Base-by-base conservation (phyloP, 2,329 filamentous ascomycete species). In the Gyromitra esculenta region DNA sequence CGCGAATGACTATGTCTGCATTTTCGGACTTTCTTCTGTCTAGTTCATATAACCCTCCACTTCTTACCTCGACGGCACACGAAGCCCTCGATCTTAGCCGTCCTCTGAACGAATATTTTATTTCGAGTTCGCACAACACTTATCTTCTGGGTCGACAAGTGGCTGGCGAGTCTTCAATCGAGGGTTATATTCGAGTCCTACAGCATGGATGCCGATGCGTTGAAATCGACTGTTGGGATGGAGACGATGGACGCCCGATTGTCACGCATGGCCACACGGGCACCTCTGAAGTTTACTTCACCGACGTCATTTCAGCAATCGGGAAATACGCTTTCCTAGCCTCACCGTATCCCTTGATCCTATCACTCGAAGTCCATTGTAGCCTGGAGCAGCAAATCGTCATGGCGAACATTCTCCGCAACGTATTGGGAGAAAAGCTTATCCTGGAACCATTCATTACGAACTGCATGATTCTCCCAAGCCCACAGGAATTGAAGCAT, bases 171-270 rank as follows among this genome's bases (percentile, higher is more conserved):
- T 97, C 96, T 1, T 98, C 94, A 82, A 92, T 96, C 1, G 96
- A 99, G 83, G 94, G 94, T 56, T 99, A 99, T 84, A 96, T 98
- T 80, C 90, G 90, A 7, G 93, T 94, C 1, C 87, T 99, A 5
- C 90, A 92, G 78, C 91, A 92, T 76, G 94, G 94, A 7, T 99
- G 96, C 83, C 92, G 96, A 64, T 98, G 96, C 83, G 91, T 99
- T 59, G 96, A 99, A 84, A 93, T 99, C 67, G 96, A 99, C 84
- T 98, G 95, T 84, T 99, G 96, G 96, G 94, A 99, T 83, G 96
- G 96, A 15, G 88, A 89, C 67, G 91, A 97, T 82, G 93, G 93
- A 50, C 89, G 93, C 81, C 96, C 96, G 0, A 89, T 94, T 68
- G 96, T 99, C 41, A 94, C 93, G 77, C 96, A 99, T 81, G 96